phyloP scores from a whole-genome alignment of 176 grass and related monocot species.

The Carex myosuroides region DNA sequence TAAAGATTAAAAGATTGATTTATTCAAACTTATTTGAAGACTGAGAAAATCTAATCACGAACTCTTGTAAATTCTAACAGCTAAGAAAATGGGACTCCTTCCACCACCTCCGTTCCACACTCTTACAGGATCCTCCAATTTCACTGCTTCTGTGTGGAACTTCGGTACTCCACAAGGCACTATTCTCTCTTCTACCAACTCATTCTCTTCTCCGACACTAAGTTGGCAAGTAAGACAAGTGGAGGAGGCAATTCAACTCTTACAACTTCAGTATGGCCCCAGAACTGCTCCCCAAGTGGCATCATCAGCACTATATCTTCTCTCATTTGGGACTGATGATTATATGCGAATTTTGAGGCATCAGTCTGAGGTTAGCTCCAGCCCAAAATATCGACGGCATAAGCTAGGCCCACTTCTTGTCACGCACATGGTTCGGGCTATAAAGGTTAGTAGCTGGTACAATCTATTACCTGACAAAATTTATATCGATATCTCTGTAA shows the following conservation, averaged over 20 bases:
- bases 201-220: conserved; percentile 31
- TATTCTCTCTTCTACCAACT: neutral
- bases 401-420: conserved; percentile 37
- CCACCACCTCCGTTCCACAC: conserved; percentile 31
- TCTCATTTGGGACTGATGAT: conserved; percentile 66
- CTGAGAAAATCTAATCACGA: neutral
- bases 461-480: neutral
- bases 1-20: neutral
- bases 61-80: conserved; percentile 2
- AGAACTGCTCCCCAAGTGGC: neutral
- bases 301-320: conserved; percentile 37
- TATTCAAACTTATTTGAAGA: neutral
- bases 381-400: conserved; percentile 51
- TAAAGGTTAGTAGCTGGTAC: conserved; percentile 8
- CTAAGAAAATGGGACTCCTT: conserved; percentile 39
- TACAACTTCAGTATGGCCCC: conserved; percentile 36
- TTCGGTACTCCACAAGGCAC: conserved; percentile 35
- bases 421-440: conserved; percentile 33
- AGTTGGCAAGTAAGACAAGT: conserved; percentile 54
- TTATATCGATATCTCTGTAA: neutral
- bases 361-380: conserved; percentile 20
- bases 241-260: conserved; percentile 52
- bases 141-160: conserved; percentile 31
- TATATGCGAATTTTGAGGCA: conserved; percentile 38
- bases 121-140: conserved; percentile 28